Base-by-base conservation (phyloP, 768 basidiomycete species). In the Clavaria fumosa region DNA sequence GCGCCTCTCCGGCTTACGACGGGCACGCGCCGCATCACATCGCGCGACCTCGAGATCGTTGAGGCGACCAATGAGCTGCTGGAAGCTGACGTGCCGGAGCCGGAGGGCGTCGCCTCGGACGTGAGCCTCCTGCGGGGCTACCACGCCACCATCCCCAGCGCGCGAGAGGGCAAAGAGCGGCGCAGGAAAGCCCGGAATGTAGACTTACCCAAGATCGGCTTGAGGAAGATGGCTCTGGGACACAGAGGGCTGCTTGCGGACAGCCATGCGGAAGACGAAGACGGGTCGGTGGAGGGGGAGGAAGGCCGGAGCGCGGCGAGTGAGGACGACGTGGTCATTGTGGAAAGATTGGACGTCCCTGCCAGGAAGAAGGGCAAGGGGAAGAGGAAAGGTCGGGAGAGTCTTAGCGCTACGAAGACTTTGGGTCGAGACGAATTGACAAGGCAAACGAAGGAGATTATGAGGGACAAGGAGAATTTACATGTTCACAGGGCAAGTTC, bases 121-220 rank as follows among this genome's bases (percentile, higher is more conserved):
- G 76, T 90, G 35, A 85, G 83, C 48, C 64, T 97, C 23, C 60
- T 95, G 28, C 74, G 80, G 31, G 93, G 93, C 0, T 97, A 96
- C 57, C 81, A 85, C 50, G 93, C 93, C 12, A 96, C 93, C 2
- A 82, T 95, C 30, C 93, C 93, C 9, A 83, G 81, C 51, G 73
- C 90, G 26, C 81, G 88, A 47, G 70, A 75, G 51, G 69, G 84
- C 38, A 77, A 81, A 43, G 64, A 72, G 10, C 64, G 89, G 42
- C 58, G 90, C 44, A 59, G 88, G 41, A 78, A 85, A 54, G 73
- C 82, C 57, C 67, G 90, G 41, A 82, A 76, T 47, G 72, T 85
- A 10, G 80, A 86, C 3, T 70, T 76, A 9, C 78, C 76, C 20
- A 68, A 67, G 47, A 60, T 84, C 30, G 88, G 90, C 1, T 54